phyloP scores from a whole-genome alignment of 2,329 filamentous ascomycete genomes.

The Colletotrichum eremochloae region DNA sequence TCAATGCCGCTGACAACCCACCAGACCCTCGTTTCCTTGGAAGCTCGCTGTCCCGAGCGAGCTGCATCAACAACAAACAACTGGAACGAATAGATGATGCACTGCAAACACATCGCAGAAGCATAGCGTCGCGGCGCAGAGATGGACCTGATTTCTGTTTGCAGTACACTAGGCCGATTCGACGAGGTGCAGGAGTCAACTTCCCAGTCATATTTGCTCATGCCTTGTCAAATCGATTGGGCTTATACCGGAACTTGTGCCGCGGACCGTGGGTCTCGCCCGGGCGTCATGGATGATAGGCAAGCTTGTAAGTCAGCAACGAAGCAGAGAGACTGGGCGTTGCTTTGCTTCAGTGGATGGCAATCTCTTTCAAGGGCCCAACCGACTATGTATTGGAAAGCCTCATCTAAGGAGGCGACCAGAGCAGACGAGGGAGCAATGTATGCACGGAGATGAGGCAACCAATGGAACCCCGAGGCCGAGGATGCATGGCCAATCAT shows the following conservation, averaged over 20 bases:
- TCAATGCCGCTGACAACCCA: slow-evolving; percentile 33
- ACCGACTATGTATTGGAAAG: slow-evolving; percentile 24
- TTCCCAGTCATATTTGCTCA: slow-evolving; percentile 25
- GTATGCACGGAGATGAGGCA: slow-evolving; percentile 39
- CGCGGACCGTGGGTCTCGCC: slow-evolving; percentile 22
- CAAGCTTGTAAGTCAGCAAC: slow-evolving; percentile 12
- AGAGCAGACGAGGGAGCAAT: slow-evolving; percentile 26
- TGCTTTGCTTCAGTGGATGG: slow-evolving; percentile 29
- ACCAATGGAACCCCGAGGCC: slow-evolving; percentile 21
- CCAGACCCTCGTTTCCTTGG: slow-evolving; percentile 16
- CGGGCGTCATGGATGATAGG: slow-evolving; percentile 17
- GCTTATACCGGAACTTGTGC: slow-evolving; percentile 30
- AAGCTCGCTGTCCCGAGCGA: slow-evolving; percentile 2
- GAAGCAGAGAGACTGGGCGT: slow-evolving; percentile 8
- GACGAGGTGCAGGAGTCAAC: slow-evolving; percentile 39
- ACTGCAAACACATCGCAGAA: slow-evolving; percentile 27
- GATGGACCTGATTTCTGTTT: slow-evolving; percentile 17
- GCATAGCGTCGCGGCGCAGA: slow-evolving; percentile 22
- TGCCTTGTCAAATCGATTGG: slow-evolving; percentile 1
- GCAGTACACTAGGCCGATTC: slow-evolving; percentile 22
- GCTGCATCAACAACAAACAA: slow-evolving; percentile 13
- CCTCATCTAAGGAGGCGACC: slow-evolving; percentile 41
- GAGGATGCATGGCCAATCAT: slow-evolving; percentile 31
- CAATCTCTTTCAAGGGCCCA: slow-evolving; percentile 19
- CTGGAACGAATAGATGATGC: slow-evolving; percentile 4